Evolutionary conservation across 768 basidiomycete genomes (phyloP).

Genomic region (Leccinum truebloodii): DNA sequence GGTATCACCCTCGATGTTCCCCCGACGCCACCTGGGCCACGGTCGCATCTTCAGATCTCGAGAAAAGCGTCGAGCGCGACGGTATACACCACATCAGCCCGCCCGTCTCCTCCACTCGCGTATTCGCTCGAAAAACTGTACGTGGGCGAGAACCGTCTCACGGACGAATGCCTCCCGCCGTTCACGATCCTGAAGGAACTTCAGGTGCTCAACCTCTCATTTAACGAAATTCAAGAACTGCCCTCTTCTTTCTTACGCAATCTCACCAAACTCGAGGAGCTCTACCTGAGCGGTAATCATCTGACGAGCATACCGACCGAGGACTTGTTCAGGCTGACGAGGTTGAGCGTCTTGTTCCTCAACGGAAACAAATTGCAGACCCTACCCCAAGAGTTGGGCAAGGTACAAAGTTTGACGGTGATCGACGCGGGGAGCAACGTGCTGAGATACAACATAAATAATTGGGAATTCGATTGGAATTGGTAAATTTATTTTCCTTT

Average conservation of each 20-base stretch:
- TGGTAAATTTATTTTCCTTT: slow-evolving; percentile 55
- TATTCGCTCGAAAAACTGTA: slow-evolving; percentile 75
- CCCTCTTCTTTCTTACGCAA: slow-evolving; percentile 76
- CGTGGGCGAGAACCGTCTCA: slow-evolving; percentile 86
- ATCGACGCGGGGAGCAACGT: slow-evolving; percentile 94
- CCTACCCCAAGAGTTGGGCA: slow-evolving; percentile 86
- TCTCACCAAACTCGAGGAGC: slow-evolving; percentile 70
- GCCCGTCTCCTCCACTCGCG: slow-evolving; percentile 57
- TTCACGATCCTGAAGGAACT: slow-evolving; percentile 78
- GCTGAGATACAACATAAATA: slow-evolving; percentile 96
- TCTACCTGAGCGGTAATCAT: slow-evolving; percentile 96
- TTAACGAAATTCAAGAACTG: slow-evolving; percentile 92
- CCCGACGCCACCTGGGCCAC: slow-evolving; percentile 9
- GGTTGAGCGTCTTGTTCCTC: slow-evolving; percentile 75
- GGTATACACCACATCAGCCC: slow-evolving; percentile 30
- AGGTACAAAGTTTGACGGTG: slow-evolving; percentile 72
- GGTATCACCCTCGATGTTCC: slow-evolving; percentile 26
- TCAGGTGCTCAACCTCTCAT: slow-evolving; percentile 84
- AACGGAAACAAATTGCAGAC: slow-evolving; percentile 95
- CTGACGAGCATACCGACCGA: slow-evolving; percentile 88
- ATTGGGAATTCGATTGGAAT: slow-evolving; percentile 99
- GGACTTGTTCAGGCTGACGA: slow-evolving; percentile 71
- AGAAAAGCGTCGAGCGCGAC: slow-evolving; percentile 38
- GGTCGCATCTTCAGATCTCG: slow-evolving; percentile 24
- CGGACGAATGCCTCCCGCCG: slow-evolving; percentile 74